These are phyloP conservation scores for Neurospora sp. DNA, from an alignment of 495 filamentous ascomycete genomes.

Conservation along the genomic window DNA sequence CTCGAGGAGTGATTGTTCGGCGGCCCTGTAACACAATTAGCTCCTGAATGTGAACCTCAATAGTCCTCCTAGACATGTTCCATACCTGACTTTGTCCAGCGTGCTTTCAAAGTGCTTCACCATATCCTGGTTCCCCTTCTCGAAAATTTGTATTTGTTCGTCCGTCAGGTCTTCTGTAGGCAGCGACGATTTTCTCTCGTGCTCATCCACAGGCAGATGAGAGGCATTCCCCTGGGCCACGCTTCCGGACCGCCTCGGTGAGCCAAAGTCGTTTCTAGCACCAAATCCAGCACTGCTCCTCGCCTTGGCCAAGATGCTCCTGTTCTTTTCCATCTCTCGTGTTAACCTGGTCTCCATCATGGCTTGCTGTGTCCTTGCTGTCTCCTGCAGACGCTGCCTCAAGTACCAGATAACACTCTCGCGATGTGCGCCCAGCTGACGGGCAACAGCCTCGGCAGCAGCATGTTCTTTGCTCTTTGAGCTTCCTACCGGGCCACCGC, in stretches of 20 bases:
- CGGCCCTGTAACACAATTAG: conserved; percentile 46
- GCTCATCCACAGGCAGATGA: conserved; percentile 29
- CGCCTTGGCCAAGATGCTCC: conserved; percentile 70
- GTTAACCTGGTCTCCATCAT: conserved; percentile 88
- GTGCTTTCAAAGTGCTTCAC: conserved; percentile 84
- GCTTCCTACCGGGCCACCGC: conserved; percentile 25
- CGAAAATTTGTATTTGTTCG: conserved; percentile 88
- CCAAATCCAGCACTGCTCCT: conserved; percentile 12
- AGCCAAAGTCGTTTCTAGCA: background rate
- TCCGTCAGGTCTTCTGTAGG: conserved; percentile 56
- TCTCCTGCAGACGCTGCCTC: conserved; percentile 60
- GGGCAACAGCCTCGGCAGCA: conserved; percentile 55
- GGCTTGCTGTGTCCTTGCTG: conserved; percentile 61
- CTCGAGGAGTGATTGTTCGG: conserved; percentile 83
- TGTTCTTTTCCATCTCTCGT: conserved; percentile 79
- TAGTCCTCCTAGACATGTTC: background rate
- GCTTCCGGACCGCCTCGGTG: background rate
- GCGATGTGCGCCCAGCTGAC: conserved; percentile 49
- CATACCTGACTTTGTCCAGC: conserved; percentile 83
- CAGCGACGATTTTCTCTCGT: conserved; percentile 14
- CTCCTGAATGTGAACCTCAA: background rate
- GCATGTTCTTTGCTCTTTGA: conserved; percentile 51
- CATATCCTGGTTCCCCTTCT: conserved; percentile 86
- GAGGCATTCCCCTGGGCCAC: background rate
- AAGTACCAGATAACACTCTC: conserved; percentile 80